Evolutionary conservation across 2,329 filamentous ascomycete genomes (phyloP).

Genomic region (Pseudogymnoascus sp.): DNA sequence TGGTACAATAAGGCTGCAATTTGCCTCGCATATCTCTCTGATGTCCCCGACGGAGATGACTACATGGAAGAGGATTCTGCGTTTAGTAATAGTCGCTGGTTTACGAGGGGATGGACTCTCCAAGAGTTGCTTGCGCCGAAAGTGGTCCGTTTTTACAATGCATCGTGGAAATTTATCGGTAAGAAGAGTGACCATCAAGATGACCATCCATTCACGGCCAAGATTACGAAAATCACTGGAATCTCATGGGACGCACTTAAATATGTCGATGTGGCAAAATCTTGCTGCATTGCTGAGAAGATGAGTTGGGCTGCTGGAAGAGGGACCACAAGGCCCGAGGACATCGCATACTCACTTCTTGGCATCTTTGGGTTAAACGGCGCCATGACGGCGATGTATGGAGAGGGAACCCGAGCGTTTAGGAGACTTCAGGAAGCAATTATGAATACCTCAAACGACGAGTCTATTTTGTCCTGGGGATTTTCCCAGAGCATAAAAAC

Average conservation of each 20-base stretch:
- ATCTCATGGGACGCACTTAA: background rate
- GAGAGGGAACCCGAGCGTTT: constrained; percentile 30
- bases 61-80: background rate
- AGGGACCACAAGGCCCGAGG: constrained; percentile 31
- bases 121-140: constrained; percentile 14
- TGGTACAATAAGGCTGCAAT: constrained; percentile 6
- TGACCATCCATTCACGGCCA: background rate
- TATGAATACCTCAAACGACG: constrained; percentile 28
- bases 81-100: constrained; percentile 12
- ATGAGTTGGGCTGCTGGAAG: constrained; percentile 36
- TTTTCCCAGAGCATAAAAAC: background rate
- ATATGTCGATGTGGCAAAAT: background rate
- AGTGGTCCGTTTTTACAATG: constrained; percentile 9
- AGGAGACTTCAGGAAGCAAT: constrained; percentile 32
- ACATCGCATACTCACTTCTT: constrained; percentile 38
- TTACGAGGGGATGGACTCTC: constrained; percentile 15
- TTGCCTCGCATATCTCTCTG: constrained; percentile 11
- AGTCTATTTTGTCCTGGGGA: constrained; percentile 28
- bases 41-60: background rate
- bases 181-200: background rate
- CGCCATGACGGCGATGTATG: constrained; percentile 37
- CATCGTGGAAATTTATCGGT: constrained; percentile 1
- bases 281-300: constrained; percentile 26
- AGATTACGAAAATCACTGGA: background rate
- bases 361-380: constrained; percentile 36